These are phyloP conservation scores for Leccinum imitatum DNA, from an alignment of 768 basidiomycete genomes.

Conservation along the genomic window DNA sequence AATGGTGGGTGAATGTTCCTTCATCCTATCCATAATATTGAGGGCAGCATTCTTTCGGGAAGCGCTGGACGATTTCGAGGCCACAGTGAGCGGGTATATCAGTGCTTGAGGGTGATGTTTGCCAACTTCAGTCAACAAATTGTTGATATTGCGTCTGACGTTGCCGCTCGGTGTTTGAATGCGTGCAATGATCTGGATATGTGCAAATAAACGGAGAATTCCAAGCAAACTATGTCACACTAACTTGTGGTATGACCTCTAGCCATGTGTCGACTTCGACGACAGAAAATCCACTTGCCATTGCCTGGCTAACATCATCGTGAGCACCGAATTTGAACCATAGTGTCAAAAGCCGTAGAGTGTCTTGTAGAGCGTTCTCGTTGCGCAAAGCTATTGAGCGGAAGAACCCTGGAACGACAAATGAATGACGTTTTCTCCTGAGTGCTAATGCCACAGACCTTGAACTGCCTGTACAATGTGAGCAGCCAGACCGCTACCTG, in stretches of 20 bases:
- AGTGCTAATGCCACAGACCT: slow-evolving; percentile 43
- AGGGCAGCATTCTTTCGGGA: slow-evolving; percentile 80
- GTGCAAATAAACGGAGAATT: background rate
- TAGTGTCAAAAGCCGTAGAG: slow-evolving; percentile 84
- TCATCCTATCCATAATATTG: slow-evolving; percentile 89
- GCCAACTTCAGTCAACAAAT: slow-evolving; percentile 87
- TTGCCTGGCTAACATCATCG: slow-evolving; percentile 85
- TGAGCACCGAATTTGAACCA: slow-evolving; percentile 98
- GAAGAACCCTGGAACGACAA: slow-evolving; percentile 73
- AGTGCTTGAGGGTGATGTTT: slow-evolving; percentile 97
- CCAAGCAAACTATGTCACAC: slow-evolving; percentile 3
- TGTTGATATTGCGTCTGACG: slow-evolving; percentile 86
- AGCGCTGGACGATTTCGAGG: slow-evolving; percentile 89
- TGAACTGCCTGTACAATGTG: slow-evolving; percentile 94
- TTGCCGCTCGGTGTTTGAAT: slow-evolving; percentile 92
- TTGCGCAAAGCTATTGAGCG: slow-evolving; percentile 88
- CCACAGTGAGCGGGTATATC: slow-evolving; percentile 94
- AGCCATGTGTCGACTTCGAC: slow-evolving; percentile 98
- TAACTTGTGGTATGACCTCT: slow-evolving; percentile 95
- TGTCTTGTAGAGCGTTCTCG: slow-evolving; percentile 92
- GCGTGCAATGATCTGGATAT: slow-evolving; percentile 86
- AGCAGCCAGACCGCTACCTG: slow-evolving; percentile 62
- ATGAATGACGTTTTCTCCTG: slow-evolving; percentile 13
- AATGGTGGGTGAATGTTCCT: slow-evolving; percentile 82
- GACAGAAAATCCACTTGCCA: slow-evolving; percentile 80